Evolutionary conservation across 192 early-diverging fungal species (phyloP), one percentile per base, ranked within the genome.

Genomic region (Oehlia diaphana): DNA sequence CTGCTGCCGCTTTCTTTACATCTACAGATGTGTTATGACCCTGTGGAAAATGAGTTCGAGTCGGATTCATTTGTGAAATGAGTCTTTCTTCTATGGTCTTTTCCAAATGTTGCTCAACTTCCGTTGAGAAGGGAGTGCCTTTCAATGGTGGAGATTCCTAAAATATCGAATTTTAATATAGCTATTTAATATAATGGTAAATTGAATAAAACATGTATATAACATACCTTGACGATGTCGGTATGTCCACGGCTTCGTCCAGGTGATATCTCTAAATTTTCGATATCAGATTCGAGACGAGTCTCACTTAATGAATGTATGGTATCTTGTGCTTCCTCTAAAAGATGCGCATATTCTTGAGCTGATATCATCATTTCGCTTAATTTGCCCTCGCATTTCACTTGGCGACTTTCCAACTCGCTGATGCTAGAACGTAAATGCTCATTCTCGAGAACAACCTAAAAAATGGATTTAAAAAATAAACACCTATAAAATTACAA

Each of bases 281-380:
- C 85, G 49, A 86, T 76, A 63, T 86, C 85, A 7, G 85, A 86
- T 31, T 86, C 85, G 4, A 88, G 79, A 19, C 87, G 82, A 8
- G 83, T 81, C 62, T 86, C 85, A 31, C 83, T 82, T 33, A 90
- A 62, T 2, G 80, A 82, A n/a, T 91, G 87, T 28, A 91, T 91
- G 8, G 87, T 89, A 70, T 89, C 87, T 66, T 91, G 90, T 10
- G 90, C 90, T 63, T 89, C 84, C 63, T 91, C 88, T 21, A 91
- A 83, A 26, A 88, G 64, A 33, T 83, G 83, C 5, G 90, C 90
- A 79, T 91, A 91, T 73, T 91, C 90, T 78, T 88, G 79, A 0
- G 90, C 87, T 53, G 88, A 85, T 28, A 85, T 83, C 42, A 91
- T 87, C 85, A 91, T 87, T 35, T 87, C 83, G 26, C 86, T 79